phyloP scores from a whole-genome alignment of 441 rosid genomes.

The Metrosideros polymorpha region DNA sequence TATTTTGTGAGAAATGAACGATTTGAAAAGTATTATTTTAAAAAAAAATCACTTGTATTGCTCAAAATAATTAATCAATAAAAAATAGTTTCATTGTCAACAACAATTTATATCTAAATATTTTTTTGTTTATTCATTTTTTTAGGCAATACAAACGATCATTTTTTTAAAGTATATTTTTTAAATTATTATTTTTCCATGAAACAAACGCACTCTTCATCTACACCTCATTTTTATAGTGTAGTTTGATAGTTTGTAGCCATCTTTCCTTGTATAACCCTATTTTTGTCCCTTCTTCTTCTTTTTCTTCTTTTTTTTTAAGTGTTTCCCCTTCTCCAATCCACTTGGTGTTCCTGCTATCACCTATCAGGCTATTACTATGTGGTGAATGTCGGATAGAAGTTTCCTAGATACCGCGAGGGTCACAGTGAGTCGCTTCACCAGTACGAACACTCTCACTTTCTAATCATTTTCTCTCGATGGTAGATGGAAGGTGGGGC shows the following conservation, averaged over 20 bases:
- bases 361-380: neutral
- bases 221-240: neutral
- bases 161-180: neutral
- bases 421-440: neutral
- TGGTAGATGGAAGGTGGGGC: neutral
- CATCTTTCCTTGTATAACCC: neutral
- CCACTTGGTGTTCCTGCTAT: neutral
- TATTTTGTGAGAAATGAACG: fast-evolving
- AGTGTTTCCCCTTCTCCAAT: neutral
- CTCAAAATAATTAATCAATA: fast-evolving
- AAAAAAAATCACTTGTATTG: fast-evolving
- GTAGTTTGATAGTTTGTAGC: neutral
- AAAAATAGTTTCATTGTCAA: neutral
- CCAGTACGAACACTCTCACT: neutral
- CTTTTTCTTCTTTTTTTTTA: too few species aligned
- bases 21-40: neutral
- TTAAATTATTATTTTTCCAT: fast-evolving
- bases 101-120: neutral
- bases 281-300: neutral
- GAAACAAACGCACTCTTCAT: neutral
- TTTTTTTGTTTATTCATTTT: neutral
- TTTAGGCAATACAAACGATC: neutral
- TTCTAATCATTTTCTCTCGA: neutral
- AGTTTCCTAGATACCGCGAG: neutral
- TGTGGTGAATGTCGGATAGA: neutral